Conservation (phyloP, 2,329 filamentous ascomycete genomes). For the Sporothrix phasma region DNA sequence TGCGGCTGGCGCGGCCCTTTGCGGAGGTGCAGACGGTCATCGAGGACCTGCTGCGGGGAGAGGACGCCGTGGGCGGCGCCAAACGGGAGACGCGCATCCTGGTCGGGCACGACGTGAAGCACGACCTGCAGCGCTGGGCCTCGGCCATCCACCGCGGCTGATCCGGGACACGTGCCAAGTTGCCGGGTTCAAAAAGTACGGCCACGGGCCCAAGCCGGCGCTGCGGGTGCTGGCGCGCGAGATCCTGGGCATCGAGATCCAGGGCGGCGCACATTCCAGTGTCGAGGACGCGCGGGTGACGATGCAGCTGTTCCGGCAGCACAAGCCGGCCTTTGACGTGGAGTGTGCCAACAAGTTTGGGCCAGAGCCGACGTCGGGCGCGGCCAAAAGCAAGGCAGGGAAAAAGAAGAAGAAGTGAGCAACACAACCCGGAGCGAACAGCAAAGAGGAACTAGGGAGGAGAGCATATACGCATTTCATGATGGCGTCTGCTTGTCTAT, state of each 20-base stretch:
- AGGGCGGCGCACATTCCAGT: conserved; percentile 54
- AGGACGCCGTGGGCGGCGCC: background rate
- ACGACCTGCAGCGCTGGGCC: conserved; percentile 65
- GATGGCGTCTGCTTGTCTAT: background rate
- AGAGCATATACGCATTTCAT: background rate
- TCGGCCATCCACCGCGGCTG: conserved; percentile 69
- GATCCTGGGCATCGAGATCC: conserved; percentile 52
- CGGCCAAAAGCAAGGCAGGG: conserved; percentile 34
- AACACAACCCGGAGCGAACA: too few species aligned
- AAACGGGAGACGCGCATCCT: conserved; percentile 44
- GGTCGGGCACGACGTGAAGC: conserved; percentile 73
- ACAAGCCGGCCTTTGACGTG: conserved; percentile 77
- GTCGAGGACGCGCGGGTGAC: conserved; percentile 75
- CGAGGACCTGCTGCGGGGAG: conserved; percentile 53
- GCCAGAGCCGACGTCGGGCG: conserved; percentile 16
- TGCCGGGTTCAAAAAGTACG: conserved; percentile 60
- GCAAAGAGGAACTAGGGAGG: background rate
- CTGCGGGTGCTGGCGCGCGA: conserved; percentile 49
- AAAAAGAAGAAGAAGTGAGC: conserved; percentile 26
- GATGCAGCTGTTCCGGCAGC: conserved; percentile 77
- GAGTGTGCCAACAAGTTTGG: conserved; percentile 63
- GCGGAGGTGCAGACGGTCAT: conserved; percentile 68
- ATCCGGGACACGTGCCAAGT: conserved; percentile 79
- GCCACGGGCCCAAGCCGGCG: conserved; percentile 58
- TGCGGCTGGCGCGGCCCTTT: conserved; percentile 60